Evolutionary conservation across 2,329 filamentous ascomycete genomes (phyloP), one percentile per base, ranked within the genome.

Genomic region (Colletotrichum aenigma): DNA sequence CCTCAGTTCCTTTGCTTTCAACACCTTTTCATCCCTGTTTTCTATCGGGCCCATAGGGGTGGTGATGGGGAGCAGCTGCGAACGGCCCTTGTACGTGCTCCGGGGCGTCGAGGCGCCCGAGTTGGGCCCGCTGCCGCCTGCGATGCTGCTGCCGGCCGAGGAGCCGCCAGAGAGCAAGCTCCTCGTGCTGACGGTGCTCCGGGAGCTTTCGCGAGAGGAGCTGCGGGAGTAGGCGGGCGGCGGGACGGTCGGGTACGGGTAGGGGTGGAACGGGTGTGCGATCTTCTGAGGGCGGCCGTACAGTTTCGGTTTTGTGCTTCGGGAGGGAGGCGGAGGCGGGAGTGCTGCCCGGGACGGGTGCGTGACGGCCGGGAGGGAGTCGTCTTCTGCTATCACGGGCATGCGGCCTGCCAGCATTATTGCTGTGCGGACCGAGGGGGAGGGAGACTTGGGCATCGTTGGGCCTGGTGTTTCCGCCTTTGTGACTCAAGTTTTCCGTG

Each of bases 311-410:
- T 58, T 68, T 21, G 65, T 48, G 71, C 43, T 66, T 10, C 60
- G 66, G 48, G 28, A 64, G 15, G 74, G 65, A 28, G 70, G 48
- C 6, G 70, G 32, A 28, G 65, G 65, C 2, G 70, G 70, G 7
- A 76, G 28, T 1, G 64, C 21, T 16, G 64, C 56, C 4, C 9
- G 12, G 7, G 70, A 26, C 9, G 74, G 70, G 18, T 15, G 34
- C n/a, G 48, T 32, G n/a, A 32, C 18, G 34, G 60, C 24, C 4
- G 71, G 36, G 30, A 71, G 21, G 7, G 71, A 55, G 55, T 83
- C 82, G 76, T 85, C 81, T 79, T 87, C 85, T 34, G 80, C 80
- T 70, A 86, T 85, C 70, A 85, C 80, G 24, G 85, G 84, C 80
- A 87, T 82, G 48, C 80, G 80, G 38, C 81, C 80, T 65, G 82